phyloP scores from a whole-genome alignment of 176 grass and related monocot genomes.

The Oryza punctata region DNA sequence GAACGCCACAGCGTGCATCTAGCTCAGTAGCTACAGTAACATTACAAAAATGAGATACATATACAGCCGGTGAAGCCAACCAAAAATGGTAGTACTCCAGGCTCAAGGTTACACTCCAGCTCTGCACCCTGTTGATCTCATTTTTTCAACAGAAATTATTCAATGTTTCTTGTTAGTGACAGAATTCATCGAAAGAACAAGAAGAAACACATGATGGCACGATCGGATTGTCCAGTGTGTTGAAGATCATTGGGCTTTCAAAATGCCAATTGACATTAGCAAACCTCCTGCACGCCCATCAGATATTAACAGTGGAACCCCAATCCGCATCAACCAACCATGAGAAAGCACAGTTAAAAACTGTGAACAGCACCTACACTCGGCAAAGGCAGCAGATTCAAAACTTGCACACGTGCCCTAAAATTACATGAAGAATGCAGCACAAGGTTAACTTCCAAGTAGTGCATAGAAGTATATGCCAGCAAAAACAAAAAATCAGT shows the following conservation, averaged over 20 bases:
- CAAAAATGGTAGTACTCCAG: slow-evolving; percentile 2
- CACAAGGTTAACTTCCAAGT: background rate
- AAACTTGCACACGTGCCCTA: background rate
- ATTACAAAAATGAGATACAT: background rate
- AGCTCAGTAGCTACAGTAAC: background rate
- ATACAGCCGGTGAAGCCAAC: background rate
- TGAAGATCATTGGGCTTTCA: background rate
- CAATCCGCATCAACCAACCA: background rate
- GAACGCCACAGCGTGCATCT: background rate
- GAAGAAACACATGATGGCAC: slow-evolving; percentile 6
- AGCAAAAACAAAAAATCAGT: background rate
- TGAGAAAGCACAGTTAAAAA: background rate
- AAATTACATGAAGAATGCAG: background rate
- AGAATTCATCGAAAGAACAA: slow-evolving; percentile 16
- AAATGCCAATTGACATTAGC: background rate
- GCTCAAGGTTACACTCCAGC: slow-evolving; percentile 11
- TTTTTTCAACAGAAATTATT: slow-evolving; percentile 26
- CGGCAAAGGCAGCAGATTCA: background rate
- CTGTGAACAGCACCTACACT: slow-evolving; percentile 1
- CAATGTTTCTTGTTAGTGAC: slow-evolving; percentile 7
- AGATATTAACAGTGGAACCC: background rate
- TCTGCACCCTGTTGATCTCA: background rate
- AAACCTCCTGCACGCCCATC: slow-evolving; percentile 1
- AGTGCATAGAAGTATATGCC: no score
- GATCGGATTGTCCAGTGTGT: background rate